Evolutionary conservation across 495 filamentous ascomycete genomes (phyloP), one percentile per base, ranked within the genome.

Genomic region (Neurospora cerealis): DNA sequence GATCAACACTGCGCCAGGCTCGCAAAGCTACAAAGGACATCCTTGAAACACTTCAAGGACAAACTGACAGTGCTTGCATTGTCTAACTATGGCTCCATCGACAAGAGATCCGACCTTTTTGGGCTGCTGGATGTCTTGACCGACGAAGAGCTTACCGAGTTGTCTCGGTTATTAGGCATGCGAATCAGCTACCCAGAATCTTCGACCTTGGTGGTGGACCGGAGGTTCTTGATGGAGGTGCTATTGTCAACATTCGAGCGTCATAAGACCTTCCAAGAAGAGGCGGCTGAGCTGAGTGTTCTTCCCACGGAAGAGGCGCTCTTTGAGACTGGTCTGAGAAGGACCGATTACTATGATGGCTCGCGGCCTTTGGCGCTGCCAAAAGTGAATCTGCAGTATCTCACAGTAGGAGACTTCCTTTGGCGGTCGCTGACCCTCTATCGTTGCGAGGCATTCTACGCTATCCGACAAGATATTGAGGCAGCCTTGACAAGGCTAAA

Each of bases 311-410:
- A 98, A 78, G 86, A 87, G 19, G 85, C 87, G 11, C 87, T 99
- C n/a, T 98, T 97, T 78, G 95, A 98, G 71, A 84, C 88, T 69
- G 88, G 91, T n/a, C 86, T 97, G 39, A 81, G 96, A 73, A 89
- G 95, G 69, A 95, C 95, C 73, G 95, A 97, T 77, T 87, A 87
- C 15, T 99, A 98, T 75, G 90, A 97, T 80, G 96, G 95, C 44
- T 94, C 95, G 42, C 89, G 89, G 36, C 94, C 96, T 11, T 85
- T 99, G 69, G 93, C 96, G 7, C 90, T 99, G 71, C 96, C 96
- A 3, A 99, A 98, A 77, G 83, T 98, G 70, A 98, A 97, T 78
- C 86, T 99, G 48, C 96, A 98, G 77, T 98, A 99, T 80, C 87
- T 99, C 36, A 95, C 93, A 9, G 89, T 97, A 41, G 94, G 96